phyloP scores from a whole-genome alignment of 2,329 filamentous ascomycete genomes.

The Fusarium odoratissimum region DNA sequence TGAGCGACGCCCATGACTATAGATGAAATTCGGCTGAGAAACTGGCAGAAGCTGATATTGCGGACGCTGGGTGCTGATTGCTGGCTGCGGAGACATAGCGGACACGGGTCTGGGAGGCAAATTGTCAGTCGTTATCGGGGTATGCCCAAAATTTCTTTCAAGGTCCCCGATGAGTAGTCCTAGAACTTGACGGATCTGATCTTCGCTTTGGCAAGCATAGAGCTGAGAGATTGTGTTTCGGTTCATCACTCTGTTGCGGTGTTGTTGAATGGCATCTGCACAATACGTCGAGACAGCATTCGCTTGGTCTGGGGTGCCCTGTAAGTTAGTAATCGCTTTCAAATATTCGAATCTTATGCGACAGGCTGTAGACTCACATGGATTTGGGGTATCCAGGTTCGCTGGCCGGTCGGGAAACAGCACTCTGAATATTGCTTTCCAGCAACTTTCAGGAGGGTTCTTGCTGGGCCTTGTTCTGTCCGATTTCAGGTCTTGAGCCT shows the following conservation, averaged over 20 bases:
- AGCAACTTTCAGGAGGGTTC: background rate
- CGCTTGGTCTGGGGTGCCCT: background rate
- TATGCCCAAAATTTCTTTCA: no score
- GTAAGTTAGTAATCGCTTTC: background rate
- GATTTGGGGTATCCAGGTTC: background rate
- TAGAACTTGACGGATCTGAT: background rate
- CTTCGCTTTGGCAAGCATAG: background rate
- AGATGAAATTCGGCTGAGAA: background rate
- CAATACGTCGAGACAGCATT: background rate
- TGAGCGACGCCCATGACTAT: background rate
- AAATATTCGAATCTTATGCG: background rate
- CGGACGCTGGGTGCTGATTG: background rate
- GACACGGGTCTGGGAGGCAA: no score
- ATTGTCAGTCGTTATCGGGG: no score
- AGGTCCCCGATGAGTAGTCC: no score
- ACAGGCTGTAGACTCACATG: background rate
- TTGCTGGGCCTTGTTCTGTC: no score
- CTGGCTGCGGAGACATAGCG: no score
- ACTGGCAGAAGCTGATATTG: background rate
- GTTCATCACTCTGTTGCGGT: background rate
- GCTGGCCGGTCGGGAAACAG: background rate
- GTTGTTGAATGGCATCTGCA: background rate
- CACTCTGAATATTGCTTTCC: background rate
- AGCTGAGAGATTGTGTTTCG: background rate
- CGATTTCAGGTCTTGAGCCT: background rate